Evolutionary conservation across 257 asterid genomes (phyloP).

Genomic region (Verbena officinalis): DNA sequence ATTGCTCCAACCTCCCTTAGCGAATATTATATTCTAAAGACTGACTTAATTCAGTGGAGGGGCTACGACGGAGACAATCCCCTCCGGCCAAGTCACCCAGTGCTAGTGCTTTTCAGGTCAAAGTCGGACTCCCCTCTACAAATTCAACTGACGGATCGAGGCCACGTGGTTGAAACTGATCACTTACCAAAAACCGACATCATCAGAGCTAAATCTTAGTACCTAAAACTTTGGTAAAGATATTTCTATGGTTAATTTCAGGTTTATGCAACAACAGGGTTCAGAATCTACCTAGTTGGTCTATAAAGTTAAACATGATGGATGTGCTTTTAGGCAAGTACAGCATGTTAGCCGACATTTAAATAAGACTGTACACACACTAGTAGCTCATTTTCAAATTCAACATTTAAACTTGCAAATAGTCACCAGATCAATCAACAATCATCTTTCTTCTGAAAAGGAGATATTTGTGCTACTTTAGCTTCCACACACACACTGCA

Average conservation of each 20-base stretch:
- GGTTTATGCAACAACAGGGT: neutral
- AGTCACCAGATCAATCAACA: neutral
- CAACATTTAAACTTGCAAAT: neutral
- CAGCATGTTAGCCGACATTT: neutral
- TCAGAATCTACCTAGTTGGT: slow-evolving; percentile 2
- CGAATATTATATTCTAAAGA: too few species aligned
- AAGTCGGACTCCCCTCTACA: too few species aligned
- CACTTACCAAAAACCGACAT: too few species aligned
- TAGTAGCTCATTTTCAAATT: neutral
- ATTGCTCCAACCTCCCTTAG: too few species aligned
- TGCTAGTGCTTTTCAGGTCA: too few species aligned
- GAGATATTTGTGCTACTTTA: neutral
- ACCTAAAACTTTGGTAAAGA: neutral
- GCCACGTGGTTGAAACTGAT: too few species aligned
- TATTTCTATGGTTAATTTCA: neutral
- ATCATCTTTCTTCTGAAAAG: neutral
- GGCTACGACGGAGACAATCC: too few species aligned
- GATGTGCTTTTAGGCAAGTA: slow-evolving; percentile 6
- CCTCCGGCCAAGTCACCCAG: too few species aligned
- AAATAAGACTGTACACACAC: neutral
- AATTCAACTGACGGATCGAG: too few species aligned
- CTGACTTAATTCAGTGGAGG: too few species aligned
- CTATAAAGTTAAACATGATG: neutral
- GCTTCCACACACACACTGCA: neutral
- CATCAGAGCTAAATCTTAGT: neutral